Evolutionary conservation across 352 stramenopile genomes (phyloP), one percentile per base, ranked within the genome.

Genomic region (Phytophthora aleatoria): DNA sequence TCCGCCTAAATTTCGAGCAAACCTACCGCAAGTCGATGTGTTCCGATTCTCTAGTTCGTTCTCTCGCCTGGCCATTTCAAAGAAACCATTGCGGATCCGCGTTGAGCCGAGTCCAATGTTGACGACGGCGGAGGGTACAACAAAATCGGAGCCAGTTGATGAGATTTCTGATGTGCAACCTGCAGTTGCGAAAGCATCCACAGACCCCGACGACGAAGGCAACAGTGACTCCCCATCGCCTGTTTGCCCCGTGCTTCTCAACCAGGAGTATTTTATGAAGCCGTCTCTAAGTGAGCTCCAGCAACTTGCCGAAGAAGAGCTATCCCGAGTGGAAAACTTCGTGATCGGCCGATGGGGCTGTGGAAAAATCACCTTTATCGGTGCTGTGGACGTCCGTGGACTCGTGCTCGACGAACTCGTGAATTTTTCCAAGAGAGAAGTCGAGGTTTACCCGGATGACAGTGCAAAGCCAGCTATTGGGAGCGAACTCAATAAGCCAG

Each of bases 371-470:
- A 48, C 75, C 47, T 87, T 79, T 68, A 42, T 76, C 13, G 77
- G 64, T 15, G 43, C 54, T 43, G 82, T 74, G 10, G 77, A 87
- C 47, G 58, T 87, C 15, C 76, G 76, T 27, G 39, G 67, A 8
- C 74, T 87, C 48, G 60, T 82, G 24, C 50, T 87, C n/a, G 78
- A 87, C 39, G 53, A 71, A 10, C 57, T 87, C 36, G 65, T 87
- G 15, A 27, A 39, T 1, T 83, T 87, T 54, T 71, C 64, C 5
- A 49, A 64, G 8, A 59, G 56, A 53, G 68, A 80, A 50, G 64
- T 87, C 13, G 64, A 81, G 26, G 78, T 87, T 33, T 87, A 87
- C 30, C 69, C 72, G 11, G 58, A 81, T 24, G 68, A 83, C 28
- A 51, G 64, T 24, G 56, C 24, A n/a, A 87, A 87, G 33, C 78